These are phyloP conservation scores for Cytospora paraplurivora DNA, from an alignment of 2,329 filamentous ascomycete genomes.

Conservation along the genomic window DNA sequence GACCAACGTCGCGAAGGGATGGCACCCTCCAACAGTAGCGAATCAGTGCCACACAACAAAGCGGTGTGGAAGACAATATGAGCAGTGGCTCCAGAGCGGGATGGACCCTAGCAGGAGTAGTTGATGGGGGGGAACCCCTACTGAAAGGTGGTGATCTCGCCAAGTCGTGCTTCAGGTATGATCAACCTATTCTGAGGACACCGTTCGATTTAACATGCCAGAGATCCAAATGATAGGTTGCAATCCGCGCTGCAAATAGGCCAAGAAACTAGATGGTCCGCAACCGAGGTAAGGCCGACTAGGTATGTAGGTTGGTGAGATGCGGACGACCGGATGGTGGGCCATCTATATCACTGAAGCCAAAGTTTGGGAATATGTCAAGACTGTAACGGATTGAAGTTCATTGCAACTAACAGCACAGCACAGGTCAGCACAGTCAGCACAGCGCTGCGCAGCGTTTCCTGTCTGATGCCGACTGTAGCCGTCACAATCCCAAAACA, in stretches of 20 bases:
- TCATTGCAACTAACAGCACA: background rate
- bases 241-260: slow-evolving; percentile 2
- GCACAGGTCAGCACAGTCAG: background rate
- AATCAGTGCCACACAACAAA: slow-evolving; percentile 9
- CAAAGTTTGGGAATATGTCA: background rate
- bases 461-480: slow-evolving; percentile 12
- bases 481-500: background rate
- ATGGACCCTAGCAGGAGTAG: background rate
- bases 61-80: background rate
- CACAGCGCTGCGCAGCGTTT: background rate
- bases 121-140: slow-evolving; percentile 1
- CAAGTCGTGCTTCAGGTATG: slow-evolving; percentile 21
- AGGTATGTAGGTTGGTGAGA: slow-evolving; percentile 1
- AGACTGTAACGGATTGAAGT: background rate
- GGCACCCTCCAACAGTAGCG: background rate
- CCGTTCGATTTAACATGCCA: background rate
- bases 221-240: slow-evolving; percentile 10
- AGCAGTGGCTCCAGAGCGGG: slow-evolving; percentile 4
- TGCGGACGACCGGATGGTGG: slow-evolving; percentile 19
- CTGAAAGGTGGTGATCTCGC: background rate
- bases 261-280: slow-evolving; percentile 5
- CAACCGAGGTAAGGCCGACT: slow-evolving; percentile 4
- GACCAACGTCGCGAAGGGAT: slow-evolving; percentile 6
- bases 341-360: background rate
- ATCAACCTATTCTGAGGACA: slow-evolving; percentile 8